Conservation (phyloP, 805 yeast genomes). For the Cyberlindnera mississippiensis region DNA sequence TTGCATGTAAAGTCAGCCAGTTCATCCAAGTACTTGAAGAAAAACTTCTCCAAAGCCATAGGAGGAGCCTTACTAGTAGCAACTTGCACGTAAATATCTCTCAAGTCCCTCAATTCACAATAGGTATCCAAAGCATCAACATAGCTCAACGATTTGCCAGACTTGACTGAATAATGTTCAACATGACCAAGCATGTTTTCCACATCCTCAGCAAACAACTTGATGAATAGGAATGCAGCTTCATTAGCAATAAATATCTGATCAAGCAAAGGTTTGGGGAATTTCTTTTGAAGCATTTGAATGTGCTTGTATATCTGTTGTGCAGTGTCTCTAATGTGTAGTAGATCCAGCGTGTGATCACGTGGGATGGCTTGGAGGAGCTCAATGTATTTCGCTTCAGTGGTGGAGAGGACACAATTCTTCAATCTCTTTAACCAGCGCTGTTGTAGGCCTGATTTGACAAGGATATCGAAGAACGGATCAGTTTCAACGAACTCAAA, state of each 20-base stretch:
- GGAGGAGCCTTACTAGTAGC: slow-evolving; percentile 39
- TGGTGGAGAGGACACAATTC: slow-evolving; percentile 34
- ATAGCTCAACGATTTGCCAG: slow-evolving; percentile 37
- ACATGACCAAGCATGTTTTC: slow-evolving; percentile 48
- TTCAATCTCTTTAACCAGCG: slow-evolving; percentile 40
- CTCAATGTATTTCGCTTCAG: slow-evolving; percentile 41
- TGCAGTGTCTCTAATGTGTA: slow-evolving; percentile 55
- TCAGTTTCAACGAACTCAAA: slow-evolving; percentile 50
- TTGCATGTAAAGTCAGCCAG: slow-evolving; percentile 42
- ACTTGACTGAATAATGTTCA: slow-evolving; percentile 33
- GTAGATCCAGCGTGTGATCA: slow-evolving; percentile 46
- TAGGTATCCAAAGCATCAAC: slow-evolving; percentile 56
- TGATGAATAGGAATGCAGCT: slow-evolving; percentile 45
- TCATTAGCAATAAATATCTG: slow-evolving; percentile 48
- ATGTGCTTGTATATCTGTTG: slow-evolving; percentile 49
- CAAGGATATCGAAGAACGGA: slow-evolving; percentile 35
- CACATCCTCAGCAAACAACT: slow-evolving; percentile 51
- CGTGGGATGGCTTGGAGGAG: slow-evolving; percentile 53
- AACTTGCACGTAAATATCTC: slow-evolving; percentile 49
- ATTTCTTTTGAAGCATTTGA: slow-evolving; percentile 51
- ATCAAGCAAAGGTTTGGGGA: slow-evolving; percentile 58
- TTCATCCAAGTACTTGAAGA: slow-evolving; percentile 42
- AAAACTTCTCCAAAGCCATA: slow-evolving; percentile 53
- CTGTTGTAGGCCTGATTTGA: slow-evolving; percentile 35
- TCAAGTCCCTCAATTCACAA: slow-evolving; percentile 46